Evolutionary conservation across 192 early-diverging fungal genomes (phyloP), one percentile per base, ranked within the genome.

Genomic region (Coemansia sp.): DNA sequence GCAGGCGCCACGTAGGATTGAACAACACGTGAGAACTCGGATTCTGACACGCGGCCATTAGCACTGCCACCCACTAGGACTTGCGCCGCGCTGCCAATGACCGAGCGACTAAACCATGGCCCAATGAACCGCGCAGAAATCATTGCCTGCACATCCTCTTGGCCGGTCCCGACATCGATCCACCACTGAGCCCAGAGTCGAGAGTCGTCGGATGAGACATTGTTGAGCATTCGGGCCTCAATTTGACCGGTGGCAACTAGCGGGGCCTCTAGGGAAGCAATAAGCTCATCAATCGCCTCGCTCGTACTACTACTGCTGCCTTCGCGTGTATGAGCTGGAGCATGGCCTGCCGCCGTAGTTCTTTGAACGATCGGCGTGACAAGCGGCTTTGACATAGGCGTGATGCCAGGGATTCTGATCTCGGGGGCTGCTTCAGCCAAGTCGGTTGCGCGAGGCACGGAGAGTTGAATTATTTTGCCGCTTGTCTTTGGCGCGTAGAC

Each of bases 91-190:
- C 49, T 39, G 19, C 56, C 68, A 24, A 79, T 31, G 22, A 79
- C 64, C 6, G 64, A 20, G n/a, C 59, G 53, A 6, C 64, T 42
- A 64, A 74, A 79, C 77, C 77, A 79, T 11, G 62, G 64, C 0
- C 68, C 77, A 40, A 71, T 36, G 41, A 60, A 63, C 61, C 60
- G 58, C 4, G 19, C 35, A 12, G 45, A 46, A 29, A 65, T 60
- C 40, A 8, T 37, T 19, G 29, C 24, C 15, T 43, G 40, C 3
- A 3, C 20, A 5, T 22, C 25, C 15, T 32, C 22, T 7, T 41
- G 32, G 35, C 35, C 41, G 0, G 19, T 19, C 25, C 53, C 59
- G 0, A 22, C 31, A 47, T 66, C 59, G 27, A 70, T 39, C 73
- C 73, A 76, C 73, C 68, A 65, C 41, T 62, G 54, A 1, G 59